Evolutionary conservation across 2,329 filamentous ascomycete genomes (phyloP), one percentile per base, ranked within the genome.

Genomic region (Hypoxylon sp.): DNA sequence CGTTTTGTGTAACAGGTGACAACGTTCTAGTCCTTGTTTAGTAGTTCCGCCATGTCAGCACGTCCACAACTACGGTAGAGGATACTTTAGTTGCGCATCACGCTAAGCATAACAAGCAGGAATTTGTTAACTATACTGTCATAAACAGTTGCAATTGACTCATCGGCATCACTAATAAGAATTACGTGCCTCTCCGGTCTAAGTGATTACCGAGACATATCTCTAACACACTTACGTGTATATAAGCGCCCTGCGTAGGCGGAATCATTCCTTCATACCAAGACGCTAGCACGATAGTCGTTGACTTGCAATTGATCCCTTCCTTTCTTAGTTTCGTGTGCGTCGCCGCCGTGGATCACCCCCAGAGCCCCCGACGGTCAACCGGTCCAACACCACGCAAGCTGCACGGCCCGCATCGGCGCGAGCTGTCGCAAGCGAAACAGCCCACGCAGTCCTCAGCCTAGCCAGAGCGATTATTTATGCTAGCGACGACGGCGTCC

Each of bases 1-100:
- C 10, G 21, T 25, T 23, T 30, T 41, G 60, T 64, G 65, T 64
- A 60, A 60, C 60, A 61, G 51, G 48, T 61, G 50, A 64, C 60
- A 21, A n/a, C n/a, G 30, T 49, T 23, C 34, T 59, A 60, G 11
- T 38, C 48, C 52, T 10, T 28, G 57, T 49, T 9, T 41, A 59
- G 59, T 25, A 59, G 36, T 23, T 52, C 46, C 65, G 56, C 60
- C 55, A 46, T 56, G 38, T 57, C 53, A 57, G 55, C 21, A 17
- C 52, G 43, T 45, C 49, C 17, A 38, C 23, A 23, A 49, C 46
- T 25, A 41, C 25, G 23, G 9, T 28, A 32, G 34, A n/a, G 25
- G n/a, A 49, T 30, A 34, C 21, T 34, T 43, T 19, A 17, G n/a
- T 17, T 50, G 6, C 28, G 21, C 28, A 36, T 25, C 43, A 14